phyloP scores from a whole-genome alignment of 2,329 filamentous ascomycete genomes.

The Albifimbria verrucaria region DNA sequence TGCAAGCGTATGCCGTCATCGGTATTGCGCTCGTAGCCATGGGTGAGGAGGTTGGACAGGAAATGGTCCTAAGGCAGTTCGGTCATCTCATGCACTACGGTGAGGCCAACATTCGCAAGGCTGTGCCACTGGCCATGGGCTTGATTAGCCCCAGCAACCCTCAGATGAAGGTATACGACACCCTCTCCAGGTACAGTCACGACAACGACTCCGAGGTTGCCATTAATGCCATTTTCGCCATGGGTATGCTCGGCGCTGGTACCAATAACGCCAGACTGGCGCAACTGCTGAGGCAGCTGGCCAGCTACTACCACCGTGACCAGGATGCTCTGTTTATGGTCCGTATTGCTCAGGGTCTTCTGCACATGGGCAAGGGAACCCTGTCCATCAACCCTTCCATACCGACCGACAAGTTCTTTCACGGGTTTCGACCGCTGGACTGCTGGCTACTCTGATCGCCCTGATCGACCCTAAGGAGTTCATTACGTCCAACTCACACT shows the following conservation, averaged over 20 bases:
- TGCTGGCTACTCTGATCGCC: constrained; percentile 85
- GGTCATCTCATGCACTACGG: constrained; percentile 99
- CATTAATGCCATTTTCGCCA: constrained; percentile 97
- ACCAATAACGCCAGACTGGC: constrained; percentile 97
- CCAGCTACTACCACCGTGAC: constrained; percentile 97
- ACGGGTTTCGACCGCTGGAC: constrained; percentile 81
- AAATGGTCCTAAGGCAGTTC: constrained; percentile 97
- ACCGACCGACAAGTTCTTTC: constrained; percentile 96
- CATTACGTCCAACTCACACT: constrained; percentile 67
- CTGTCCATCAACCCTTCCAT: constrained; percentile 96
- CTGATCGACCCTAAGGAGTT: constrained; percentile 95
- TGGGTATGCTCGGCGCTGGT: constrained; percentile 93
- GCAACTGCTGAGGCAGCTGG: constrained; percentile 88
- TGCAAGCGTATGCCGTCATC: constrained; percentile 93
- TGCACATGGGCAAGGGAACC: constrained; percentile 99
- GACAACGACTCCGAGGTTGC: constrained; percentile 98
- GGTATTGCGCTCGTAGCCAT: constrained; percentile 93
- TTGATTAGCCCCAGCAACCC: constrained; percentile 96
- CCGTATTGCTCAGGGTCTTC: constrained; percentile 90
- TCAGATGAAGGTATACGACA: constrained; percentile 99
- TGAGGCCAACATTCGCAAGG: constrained; percentile 93
- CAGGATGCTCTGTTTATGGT: constrained; percentile 98
- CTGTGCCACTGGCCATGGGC: constrained; percentile 94
- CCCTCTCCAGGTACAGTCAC: constrained; percentile 93
- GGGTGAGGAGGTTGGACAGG: constrained; percentile 97